These are phyloP conservation scores for Neophaeococcomyces mojaviensis DNA, from an alignment of 2,329 filamentous ascomycete species.

Conservation along the genomic window DNA sequence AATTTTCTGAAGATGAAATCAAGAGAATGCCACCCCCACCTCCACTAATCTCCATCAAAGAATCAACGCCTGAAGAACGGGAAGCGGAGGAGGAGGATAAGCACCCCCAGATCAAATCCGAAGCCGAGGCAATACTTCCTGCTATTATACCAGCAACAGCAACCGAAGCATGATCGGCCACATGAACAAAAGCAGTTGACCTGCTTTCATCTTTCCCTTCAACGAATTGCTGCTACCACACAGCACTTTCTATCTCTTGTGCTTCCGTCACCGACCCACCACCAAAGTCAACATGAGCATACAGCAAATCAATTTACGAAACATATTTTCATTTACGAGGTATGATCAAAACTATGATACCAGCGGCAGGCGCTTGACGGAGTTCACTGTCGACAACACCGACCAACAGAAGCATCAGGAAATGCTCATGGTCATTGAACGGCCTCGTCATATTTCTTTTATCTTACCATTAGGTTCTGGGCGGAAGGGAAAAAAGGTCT, in stretches of 20 bases:
- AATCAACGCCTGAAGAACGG: slow-evolving; percentile 7
- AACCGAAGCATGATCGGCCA: not conserved
- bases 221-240: no score
- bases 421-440: no score
- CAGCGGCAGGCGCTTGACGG: slow-evolving; percentile 10
- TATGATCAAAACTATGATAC: slow-evolving; percentile 7
- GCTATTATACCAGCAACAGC: not conserved
- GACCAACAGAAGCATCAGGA: slow-evolving; percentile 2
- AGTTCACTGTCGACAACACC: slow-evolving; percentile 3
- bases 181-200: not conserved
- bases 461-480: no score
- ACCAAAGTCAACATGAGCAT: no score
- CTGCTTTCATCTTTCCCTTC: no score
- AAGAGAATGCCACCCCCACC: slow-evolving; percentile 7
- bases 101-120: not conserved
- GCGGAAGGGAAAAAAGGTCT: no score
- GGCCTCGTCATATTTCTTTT: no score
- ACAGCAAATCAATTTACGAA: no score
- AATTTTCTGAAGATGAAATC: slow-evolving; percentile 4
- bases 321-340: no score
- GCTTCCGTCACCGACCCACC: no score
- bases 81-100: not conserved
- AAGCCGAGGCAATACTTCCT: slow-evolving; percentile 2
- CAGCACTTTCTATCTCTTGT: no score
- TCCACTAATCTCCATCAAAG: slow-evolving; percentile 7